These are phyloP conservation scores for Ophiostoma australiae DNA, from an alignment of 2,329 filamentous ascomycete genomes.

Conservation along the genomic window DNA sequence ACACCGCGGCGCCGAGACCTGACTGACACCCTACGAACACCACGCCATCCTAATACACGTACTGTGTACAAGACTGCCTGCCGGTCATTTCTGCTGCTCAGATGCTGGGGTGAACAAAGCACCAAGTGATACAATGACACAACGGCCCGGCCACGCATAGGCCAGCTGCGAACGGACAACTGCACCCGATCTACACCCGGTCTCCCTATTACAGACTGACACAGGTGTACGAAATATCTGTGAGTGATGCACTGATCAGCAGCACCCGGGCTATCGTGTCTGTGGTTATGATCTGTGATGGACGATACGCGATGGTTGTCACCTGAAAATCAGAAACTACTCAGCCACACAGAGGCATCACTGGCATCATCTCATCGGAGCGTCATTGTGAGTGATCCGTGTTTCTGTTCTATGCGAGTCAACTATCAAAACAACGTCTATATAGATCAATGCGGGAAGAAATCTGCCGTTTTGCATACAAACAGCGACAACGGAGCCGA, in stretches of 20 bases:
- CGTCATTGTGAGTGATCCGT: neutral
- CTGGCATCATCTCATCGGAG: neutral
- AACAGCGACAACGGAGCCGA: neutral
- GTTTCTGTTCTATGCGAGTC: conserved; percentile 1
- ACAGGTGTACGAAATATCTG: neutral
- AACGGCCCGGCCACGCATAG: neutral
- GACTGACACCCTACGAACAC: neutral
- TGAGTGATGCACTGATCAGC: neutral
- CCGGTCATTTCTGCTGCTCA: neutral
- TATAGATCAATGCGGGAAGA: neutral
- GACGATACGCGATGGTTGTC: neutral
- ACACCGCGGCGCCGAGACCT: neutral
- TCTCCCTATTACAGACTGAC: neutral
- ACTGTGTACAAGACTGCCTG: neutral
- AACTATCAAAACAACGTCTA: neutral
- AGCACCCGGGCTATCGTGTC: neutral
- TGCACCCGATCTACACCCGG: neutral
- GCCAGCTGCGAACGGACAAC: neutral
- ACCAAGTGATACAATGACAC: neutral
- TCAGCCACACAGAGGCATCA: neutral
- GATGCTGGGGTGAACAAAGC: neutral
- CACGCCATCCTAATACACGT: neutral
- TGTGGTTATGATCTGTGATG: neutral
- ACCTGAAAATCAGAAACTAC: neutral
- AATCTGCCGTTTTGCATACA: neutral